Base-by-base conservation (phyloP, 2,329 filamentous ascomycete genomes). In the Chalaropsis ovoidea region DNA sequence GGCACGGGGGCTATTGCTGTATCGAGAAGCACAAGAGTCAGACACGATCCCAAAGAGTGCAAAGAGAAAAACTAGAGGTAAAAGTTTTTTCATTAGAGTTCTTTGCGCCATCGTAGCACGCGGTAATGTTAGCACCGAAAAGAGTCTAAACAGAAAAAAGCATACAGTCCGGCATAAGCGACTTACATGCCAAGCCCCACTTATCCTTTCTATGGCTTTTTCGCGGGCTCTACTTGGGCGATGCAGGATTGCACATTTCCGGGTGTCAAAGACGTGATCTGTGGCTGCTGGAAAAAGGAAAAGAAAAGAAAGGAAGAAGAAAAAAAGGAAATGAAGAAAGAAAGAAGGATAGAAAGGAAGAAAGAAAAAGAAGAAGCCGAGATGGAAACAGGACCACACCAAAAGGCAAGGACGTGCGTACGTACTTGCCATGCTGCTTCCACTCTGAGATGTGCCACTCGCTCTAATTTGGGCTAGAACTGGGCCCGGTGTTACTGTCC, bases 201-300 rank as follows among this genome's bases (percentile, higher is more conserved):
- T 45, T n/a, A 62, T 35, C 27, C 13, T 24, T 31, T 42, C 19
- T 41, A 13, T 47, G 8, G 41, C 6, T 27, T 56, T 35, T 56
- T 35, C 24, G 13, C 24, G 15, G 52, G 52, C 10, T n/a, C 19
- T n/a, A n/a, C 47, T 49, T 49, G 19, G 11, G 19, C 19, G 2
- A 52, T 17, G 52, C 27, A n/a, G 43, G 43, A 58, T 58, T 58
- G 54, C 54, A 58, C 54, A 58, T 27, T 10, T 58, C 54, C 17
- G 54, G 15, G n/a, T 39, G 15, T 15, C 42, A 47, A 62, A 47
- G 61, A 62, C 22, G 61, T 62, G 41, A 62, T 47, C 19, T n/a
- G 27, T 47, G 42, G 17, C 41, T 17, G 22, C 11, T n/a, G 15
- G 42, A 35, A 19, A 6, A 2, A 35, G 19, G n/a, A 19, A 47